Evolutionary conservation across 257 asterid genomes (phyloP), one percentile per base, ranked within the genome.

Genomic region (Nicotiana tabacum): DNA sequence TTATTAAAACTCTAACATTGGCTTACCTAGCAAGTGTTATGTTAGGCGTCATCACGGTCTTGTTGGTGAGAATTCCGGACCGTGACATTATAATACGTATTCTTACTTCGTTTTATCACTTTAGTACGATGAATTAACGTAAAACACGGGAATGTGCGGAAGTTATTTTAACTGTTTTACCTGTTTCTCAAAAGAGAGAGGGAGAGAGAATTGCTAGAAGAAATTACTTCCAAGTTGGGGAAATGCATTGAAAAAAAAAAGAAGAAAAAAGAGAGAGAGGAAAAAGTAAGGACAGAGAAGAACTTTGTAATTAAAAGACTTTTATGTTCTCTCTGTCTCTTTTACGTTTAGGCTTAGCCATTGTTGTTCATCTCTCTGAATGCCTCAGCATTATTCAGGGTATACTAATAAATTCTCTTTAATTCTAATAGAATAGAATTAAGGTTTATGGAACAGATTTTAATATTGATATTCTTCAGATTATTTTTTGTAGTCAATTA

Each of bases 361-460:
- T 95, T 92, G 92, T 95, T 95, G 90, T 88, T 87, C 82, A 86
- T 87, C 90, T 86, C 90, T 95, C 96, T 93, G 97, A 91, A 95
- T 92, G 92, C 97, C 98, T 93, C 98, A 91, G 91, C 97, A 90
- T 98, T 92, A 93, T 92, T 95, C 98, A 92, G 96, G 98, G 98
- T 92, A 83, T 8, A 39, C 1, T 43, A 43, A 43, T 43, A 43
- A 43, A 43, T 43, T 43, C 10, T 43, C 48, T 43, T 43, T 33
- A 33, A 4, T 33, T 43, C 48, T 21, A 21, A 21, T 21, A 21
- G 12, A 13, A 13, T 12, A 53, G 57, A 53, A 53, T 53, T 53
- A 53, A 12, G 57, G 57, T 53, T 12, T 53, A 0, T 53, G 57
- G 57, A 12, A 53, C 57, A 12, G 0, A 53, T 2, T 48, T 51